Evolutionary conservation across 2,329 filamentous ascomycete species (phyloP).

Genomic region (Trichoderma cornu-damae): DNA sequence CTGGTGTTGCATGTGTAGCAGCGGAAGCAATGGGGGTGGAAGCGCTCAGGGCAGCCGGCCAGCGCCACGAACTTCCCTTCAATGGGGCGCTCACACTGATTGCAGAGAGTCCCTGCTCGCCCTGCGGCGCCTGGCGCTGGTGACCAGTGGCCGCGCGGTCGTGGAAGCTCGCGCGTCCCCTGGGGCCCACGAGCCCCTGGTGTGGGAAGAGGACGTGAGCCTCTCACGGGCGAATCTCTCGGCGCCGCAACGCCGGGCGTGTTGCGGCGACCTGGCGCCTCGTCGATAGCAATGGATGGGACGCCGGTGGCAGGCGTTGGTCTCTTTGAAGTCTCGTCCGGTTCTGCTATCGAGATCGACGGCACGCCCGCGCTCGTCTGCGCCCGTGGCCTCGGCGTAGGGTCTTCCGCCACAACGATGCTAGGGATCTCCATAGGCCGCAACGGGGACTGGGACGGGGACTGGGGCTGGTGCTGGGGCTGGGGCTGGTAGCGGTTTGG

Average conservation of each 20-base stretch:
- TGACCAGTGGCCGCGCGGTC: conserved; percentile 54
- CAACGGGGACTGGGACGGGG: conserved; percentile 23
- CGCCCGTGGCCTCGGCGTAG: conserved; percentile 32
- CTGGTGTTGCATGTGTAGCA: conserved; percentile 83
- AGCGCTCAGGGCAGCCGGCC: conserved; percentile 65
- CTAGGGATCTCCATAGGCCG: conserved; percentile 45
- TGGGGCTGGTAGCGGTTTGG: conserved; percentile 16
- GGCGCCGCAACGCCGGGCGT: conserved; percentile 46
- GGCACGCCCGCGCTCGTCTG: conserved; percentile 31
- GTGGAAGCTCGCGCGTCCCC: conserved; percentile 35
- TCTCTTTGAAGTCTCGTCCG: conserved; percentile 23
- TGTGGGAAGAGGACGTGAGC: conserved; percentile 39
- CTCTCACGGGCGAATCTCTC: conserved; percentile 32
- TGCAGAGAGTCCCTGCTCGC: conserved; percentile 67
- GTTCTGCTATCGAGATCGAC: conserved; percentile 34
- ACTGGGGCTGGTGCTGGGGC: conserved; percentile 1
- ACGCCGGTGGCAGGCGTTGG: conserved; percentile 37
- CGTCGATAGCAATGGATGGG: conserved; percentile 47
- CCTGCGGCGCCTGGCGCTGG: conserved; percentile 44
- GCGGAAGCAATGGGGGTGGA: conserved; percentile 89
- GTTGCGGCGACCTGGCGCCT: conserved; percentile 32
- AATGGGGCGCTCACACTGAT: conserved; percentile 78
- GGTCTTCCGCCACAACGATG: conserved; percentile 50
- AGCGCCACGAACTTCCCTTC: conserved; percentile 86
- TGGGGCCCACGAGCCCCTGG: conserved; percentile 35